Evolutionary conservation across 371 early-diverging fungal genomes (phyloP).

Genomic region (Mortierella sp.): DNA sequence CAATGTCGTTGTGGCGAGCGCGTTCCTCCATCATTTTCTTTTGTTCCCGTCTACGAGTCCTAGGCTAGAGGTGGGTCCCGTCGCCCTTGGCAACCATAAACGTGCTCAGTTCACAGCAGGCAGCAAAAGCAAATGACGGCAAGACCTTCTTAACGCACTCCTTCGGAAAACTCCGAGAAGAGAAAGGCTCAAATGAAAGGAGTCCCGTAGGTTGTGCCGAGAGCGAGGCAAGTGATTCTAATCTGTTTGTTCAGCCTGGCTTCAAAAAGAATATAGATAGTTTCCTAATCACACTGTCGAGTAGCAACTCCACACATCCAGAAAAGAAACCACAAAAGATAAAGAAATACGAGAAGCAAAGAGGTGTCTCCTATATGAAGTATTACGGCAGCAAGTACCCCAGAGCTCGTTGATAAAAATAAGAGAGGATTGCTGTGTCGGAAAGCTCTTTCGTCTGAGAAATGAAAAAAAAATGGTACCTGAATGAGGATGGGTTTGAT

Average conservation of each 20-base stretch:
- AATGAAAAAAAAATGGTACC: too few relatives aligned
- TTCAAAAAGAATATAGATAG: too few relatives aligned
- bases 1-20: too few relatives aligned
- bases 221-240: neutral
- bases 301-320: neutral
- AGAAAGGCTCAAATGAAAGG: neutral
- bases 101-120: neutral
- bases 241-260: neutral
- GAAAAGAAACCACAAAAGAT: neutral
- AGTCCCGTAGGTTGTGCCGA: slow-evolving; percentile 5
- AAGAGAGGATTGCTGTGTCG: too few relatives aligned
- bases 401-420: too few relatives aligned
- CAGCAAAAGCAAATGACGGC: neutral
- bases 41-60: too few relatives aligned
- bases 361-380: neutral
- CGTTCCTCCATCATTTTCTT: too few relatives aligned
- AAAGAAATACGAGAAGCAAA: neutral
- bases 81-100: neutral
- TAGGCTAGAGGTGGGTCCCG: too few relatives aligned
- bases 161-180: neutral
- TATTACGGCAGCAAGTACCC: neutral
- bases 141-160: neutral
- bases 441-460: too few relatives aligned
- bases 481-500: too few relatives aligned
- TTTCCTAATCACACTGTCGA: neutral